A percentile compares a stretch with the other conserved stretches of the same genome.
Evolutionary conservation across 805 yeast genomes (phyloP).

Genomic region (Starmerella vaccinii): DNA sequence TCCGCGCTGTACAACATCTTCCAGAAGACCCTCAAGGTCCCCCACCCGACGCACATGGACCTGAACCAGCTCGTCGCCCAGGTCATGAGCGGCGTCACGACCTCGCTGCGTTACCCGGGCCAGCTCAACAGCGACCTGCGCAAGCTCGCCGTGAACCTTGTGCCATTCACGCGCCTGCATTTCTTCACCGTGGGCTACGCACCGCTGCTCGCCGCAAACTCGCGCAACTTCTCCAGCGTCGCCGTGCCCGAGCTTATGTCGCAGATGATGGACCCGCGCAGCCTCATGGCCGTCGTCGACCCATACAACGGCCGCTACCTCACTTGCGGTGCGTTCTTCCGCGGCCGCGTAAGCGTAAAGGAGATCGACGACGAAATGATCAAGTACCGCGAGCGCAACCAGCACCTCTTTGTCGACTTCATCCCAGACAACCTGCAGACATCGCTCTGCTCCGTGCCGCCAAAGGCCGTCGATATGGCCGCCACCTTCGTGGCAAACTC

Average conservation of each 20-base stretch:
- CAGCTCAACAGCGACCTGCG: constrained; percentile 87
- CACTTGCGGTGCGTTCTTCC: constrained; percentile 87
- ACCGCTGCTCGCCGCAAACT: constrained; percentile 71
- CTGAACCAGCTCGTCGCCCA: constrained; percentile 74
- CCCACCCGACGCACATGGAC: constrained; percentile 68
- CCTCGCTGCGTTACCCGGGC: constrained; percentile 89
- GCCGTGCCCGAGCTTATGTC: constrained; percentile 87
- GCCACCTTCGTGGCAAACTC: constrained; percentile 92
- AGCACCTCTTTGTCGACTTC: constrained; percentile 86
- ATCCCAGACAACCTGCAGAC: constrained; percentile 93
- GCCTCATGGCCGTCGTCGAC: constrained; percentile 94
- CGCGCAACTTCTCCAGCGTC: constrained; percentile 72
- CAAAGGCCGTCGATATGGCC: constrained; percentile 73
- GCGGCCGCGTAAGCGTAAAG: constrained; percentile 85
- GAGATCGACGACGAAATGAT: constrained; percentile 93
- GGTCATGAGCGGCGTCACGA: constrained; percentile 93
- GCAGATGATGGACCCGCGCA: constrained; percentile 83
- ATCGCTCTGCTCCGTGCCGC: constrained; percentile 85
- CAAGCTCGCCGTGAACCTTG: constrained; percentile 86
- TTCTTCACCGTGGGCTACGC: constrained; percentile 95
- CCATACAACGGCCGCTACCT: constrained; percentile 84
- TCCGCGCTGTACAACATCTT: constrained; percentile 88
- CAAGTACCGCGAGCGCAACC: constrained; percentile 69
- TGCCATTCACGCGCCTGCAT: constrained; percentile 91
- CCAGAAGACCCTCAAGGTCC: constrained; percentile 70